Evolutionary conservation across 163 green algal genomes (phyloP), one percentile per base, ranked within the genome.

Genomic region (Coccomyxa subellipsoidea): DNA sequence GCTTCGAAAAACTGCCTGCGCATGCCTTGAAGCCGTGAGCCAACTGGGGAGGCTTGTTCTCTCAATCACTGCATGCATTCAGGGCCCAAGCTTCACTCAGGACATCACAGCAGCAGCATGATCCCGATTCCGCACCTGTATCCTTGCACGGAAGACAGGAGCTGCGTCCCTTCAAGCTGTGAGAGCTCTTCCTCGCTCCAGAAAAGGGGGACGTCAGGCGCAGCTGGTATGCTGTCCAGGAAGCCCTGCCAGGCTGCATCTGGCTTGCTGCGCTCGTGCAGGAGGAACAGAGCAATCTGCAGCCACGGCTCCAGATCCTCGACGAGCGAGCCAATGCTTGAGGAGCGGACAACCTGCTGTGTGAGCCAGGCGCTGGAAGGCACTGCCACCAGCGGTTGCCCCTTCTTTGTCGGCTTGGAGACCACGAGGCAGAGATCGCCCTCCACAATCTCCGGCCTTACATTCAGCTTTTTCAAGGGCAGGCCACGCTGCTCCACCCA

Each of bases 251-350:
- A 88, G n/a, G 66, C 69, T 53, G 39, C 69, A 23, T 32, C 12
- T 47, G 54, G 37, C 77, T 86, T 35, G 72, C 66, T 38, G n/a
- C 86, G 84, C 71, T 94, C 91, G 31, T 89, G 78, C 27, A 97
- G 77, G 34, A 97, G 84, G 54, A 93, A 87, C 38, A 97, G 83
- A 15, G 93, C 87, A 6, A 97, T 38, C 81, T 94, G 89, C 81
- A 96, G 78, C 94, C 94, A 97, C 7, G 92, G 85, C 83, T 95
- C 92, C 39, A 96, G 82, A 0, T 76, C 80, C 5, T 38, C 81
- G 4, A 90, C 71, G 34, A 79, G 53, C 4, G 54, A 15, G 8
- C 87, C 90, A 29, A 94, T 88, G 3, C 79, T 34, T 4, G 84
- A 87, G 38, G 80, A 40, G 7, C 78, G 32, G 4, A 85, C 88